A percentile compares a stretch with the other conserved stretches of the same genome.
These are phyloP conservation scores for Xylariaceae sp. DNA, from an alignment of 2,329 filamentous ascomycete species.

Conservation along the genomic window DNA sequence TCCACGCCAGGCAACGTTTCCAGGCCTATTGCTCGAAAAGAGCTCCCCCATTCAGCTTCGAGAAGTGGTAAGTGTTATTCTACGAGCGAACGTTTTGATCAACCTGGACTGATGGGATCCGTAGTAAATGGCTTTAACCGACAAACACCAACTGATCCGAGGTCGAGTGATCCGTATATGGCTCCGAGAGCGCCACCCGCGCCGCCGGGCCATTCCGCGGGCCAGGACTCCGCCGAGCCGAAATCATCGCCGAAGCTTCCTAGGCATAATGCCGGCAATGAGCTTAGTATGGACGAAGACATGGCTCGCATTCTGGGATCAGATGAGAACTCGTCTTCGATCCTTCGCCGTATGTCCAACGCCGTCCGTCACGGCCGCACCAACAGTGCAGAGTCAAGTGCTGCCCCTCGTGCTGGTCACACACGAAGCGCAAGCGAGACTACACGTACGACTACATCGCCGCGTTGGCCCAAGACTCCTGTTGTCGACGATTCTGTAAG, in stretches of 20 bases:
- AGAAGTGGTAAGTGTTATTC: constrained; percentile 40
- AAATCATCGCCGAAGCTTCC: constrained; percentile 62
- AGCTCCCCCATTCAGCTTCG: constrained; percentile 43
- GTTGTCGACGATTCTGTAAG: constrained; percentile 50
- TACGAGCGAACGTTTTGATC: background rate
- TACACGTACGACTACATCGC: constrained; percentile 58
- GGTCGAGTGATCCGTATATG: constrained; percentile 50
- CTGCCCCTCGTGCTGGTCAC: constrained; percentile 44
- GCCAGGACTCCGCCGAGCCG: constrained; percentile 44
- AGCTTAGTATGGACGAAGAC: constrained; percentile 93
- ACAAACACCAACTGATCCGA: constrained; percentile 35
- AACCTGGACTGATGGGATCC: constrained; percentile 18
- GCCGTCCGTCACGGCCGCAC: constrained; percentile 89
- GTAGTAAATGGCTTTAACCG: constrained; percentile 37
- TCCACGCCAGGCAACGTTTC: constrained; percentile 36
- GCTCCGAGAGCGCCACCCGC: constrained; percentile 52
- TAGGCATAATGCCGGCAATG: constrained; percentile 72
- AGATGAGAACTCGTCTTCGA: constrained; percentile 71
- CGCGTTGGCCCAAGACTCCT: constrained; percentile 66
- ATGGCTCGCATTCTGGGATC: constrained; percentile 81
- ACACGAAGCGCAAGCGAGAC: constrained; percentile 61
- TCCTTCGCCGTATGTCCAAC: constrained; percentile 85
- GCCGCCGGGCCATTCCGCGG: constrained; percentile 42
- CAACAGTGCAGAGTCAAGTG: constrained; percentile 63
- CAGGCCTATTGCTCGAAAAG: constrained; percentile 60